Base-by-base conservation (phyloP, 1,284 basidiomycete genomes). In the Tilletia setariae region DNA sequence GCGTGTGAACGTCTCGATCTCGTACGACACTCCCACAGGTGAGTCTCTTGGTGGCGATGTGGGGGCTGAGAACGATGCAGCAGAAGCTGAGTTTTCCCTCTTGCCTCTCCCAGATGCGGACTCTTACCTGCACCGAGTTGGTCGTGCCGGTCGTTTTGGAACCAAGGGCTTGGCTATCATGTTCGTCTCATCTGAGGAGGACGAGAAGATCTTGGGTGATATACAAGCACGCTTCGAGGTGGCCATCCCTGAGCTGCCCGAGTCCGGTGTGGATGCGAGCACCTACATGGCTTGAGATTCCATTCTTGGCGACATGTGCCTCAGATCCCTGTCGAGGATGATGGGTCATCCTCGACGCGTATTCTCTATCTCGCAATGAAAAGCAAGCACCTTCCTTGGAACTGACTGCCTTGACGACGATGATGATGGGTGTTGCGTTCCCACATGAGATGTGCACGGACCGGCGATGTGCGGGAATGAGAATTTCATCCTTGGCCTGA, bases 151-250 rank as follows among this genome's bases (percentile, higher is more conserved):
- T 76, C 92, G 96, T 78, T 99, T 99, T 85, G 96, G 96, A 75
- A 98, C 96, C 59, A 98, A 98, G 85, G 96, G 96, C 88, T 89
- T 98, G 47, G 94, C 94, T n/a, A 94, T 98, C 84, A 95, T 94
- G 11, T 98, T 96, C 83, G 92, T 97, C 62, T 90, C 93, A 2
- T 91, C 89, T 32, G 94, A 97, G 66, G 89, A 87, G 72, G 96
- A 99, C 83, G 89, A 92, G 82, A 91, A 93, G 84, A 94, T 98
- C 71, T 91, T 99, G 89, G 87, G 89, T 66, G 87, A 90, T 28
- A 95, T 96, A 75, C 93, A 96, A 84, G 88, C 90, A 43, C 85
- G 93, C 74, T 96, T 96, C 85, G 93, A 95, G 83, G 93, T 96
- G 23, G 92, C 91, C 9, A 91, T 96, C 25, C 90, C 93, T 1